Evolutionary conservation across 768 basidiomycete species (phyloP), one percentile per base, ranked within the genome.

Genomic region (Tricholoma bakamatsutake): DNA sequence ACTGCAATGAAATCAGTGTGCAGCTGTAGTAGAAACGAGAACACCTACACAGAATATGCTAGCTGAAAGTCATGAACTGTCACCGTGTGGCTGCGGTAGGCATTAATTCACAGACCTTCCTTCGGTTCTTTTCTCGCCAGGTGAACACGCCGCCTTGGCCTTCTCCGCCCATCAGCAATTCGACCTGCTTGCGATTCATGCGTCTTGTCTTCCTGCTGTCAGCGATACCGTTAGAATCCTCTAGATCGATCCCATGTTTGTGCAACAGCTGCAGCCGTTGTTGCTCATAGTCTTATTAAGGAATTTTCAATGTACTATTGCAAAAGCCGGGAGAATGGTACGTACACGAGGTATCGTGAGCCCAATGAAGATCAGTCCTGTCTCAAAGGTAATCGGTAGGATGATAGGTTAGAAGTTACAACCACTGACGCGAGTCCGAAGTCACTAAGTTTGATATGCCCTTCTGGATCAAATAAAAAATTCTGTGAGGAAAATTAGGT

Each of bases 211-310:
- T 85, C 61, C 73, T 80, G 64, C 82, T 87, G 67, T 90, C 85
- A 58, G 78, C 77, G 56, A 79, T 72, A 48, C 80, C 78, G 66
- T 80, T 78, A 62, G 79, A 76, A 63, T 93, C 92, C 64, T 92
- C 93, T 39, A 99, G 83, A 73, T 98, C 96, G 61, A 98, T 89
- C 2, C 96, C 96, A 71, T 98, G 87, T 71, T 93, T 96, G 71
- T 82, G 87, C 53, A 98, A 76, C 53, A 98, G 74, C 63, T 92
- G 90, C 42, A 84, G 75, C 43, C 96, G 84, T 66, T 98, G 95
- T 63, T 94, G 90, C 64, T 98, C 94, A 70, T 93, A 98, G 76
- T 98, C 90, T 93, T 62, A 54, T 57, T 57, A 52, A 45, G 57
- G 51, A 52, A 40, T 54, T 66, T 56, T 66, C 57, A 56, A 53